Conservation (phyloP, 2,329 filamentous ascomycete genomes). For the Furcasterigmium furcatum region DNA sequence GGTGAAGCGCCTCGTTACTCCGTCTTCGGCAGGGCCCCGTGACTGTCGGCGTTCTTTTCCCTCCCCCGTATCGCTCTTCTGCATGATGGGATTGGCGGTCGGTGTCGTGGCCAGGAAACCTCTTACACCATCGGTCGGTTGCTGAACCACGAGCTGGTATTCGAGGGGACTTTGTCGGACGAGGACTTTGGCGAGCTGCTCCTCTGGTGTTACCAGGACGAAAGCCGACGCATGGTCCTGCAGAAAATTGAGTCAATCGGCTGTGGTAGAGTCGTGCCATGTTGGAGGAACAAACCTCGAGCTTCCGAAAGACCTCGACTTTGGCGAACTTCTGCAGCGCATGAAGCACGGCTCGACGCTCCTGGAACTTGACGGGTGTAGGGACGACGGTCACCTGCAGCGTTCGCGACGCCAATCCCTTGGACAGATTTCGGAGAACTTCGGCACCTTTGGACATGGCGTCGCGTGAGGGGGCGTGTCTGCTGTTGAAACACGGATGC, state of each 20-base stretch:
- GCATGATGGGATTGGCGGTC: conserved; percentile 7
- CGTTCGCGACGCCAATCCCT: conserved; percentile 22
- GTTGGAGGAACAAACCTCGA: conserved; percentile 29
- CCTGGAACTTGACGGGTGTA: conserved; percentile 45
- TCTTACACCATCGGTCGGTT: conserved; percentile 17
- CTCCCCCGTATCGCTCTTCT: too few species aligned
- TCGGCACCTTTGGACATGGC: conserved; percentile 5
- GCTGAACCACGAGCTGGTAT: conserved; percentile 35
- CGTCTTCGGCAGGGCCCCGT: conserved; percentile 7
- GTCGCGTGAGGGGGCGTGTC: background rate
- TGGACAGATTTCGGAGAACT: conserved; percentile 7
- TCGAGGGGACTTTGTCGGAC: conserved; percentile 42
- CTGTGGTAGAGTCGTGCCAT: too few species aligned
- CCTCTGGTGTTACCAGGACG: conserved; percentile 42
- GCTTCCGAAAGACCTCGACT: conserved; percentile 50
- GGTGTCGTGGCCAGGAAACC: conserved; percentile 23
- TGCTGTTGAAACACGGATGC: background rate
- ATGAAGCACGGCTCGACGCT: conserved; percentile 52
- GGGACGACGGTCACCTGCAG: conserved; percentile 51
- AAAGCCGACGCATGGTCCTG: conserved; percentile 47
- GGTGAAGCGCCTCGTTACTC: conserved; percentile 30
- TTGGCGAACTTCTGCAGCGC: conserved; percentile 45
- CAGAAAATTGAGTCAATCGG: background rate
- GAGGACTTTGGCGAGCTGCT: conserved; percentile 34
- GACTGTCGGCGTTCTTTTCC: background rate